Percentiles rank a stretch among this genome's conserved stretches.
These are phyloP conservation scores for Ganoderma lingzhi DNA, from an alignment of 1,284 basidiomycete genomes.

Conservation along the genomic window DNA sequence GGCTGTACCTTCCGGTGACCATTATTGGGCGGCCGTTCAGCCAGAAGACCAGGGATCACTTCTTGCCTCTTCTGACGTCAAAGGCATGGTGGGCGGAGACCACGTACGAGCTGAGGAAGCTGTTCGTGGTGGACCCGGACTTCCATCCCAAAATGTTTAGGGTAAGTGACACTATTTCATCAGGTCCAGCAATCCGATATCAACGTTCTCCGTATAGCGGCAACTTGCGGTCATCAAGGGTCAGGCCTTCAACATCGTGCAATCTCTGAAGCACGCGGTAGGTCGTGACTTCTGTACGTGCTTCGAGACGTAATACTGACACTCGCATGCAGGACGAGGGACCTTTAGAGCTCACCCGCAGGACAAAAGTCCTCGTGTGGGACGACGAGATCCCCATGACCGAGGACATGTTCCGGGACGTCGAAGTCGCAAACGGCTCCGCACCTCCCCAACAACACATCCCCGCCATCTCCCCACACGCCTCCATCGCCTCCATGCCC, in stretches of 20 bases:
- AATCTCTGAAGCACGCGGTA: slow-evolving; percentile 79
- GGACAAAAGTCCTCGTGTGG: slow-evolving; percentile 83
- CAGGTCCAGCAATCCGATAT: not conserved
- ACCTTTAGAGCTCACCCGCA: slow-evolving; percentile 83
- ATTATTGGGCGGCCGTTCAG: slow-evolving; percentile 88
- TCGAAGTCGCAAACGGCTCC: slow-evolving; percentile 3
- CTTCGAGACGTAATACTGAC: slow-evolving; percentile 24
- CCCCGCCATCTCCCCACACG: slow-evolving; percentile 55
- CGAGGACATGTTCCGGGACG: slow-evolving; percentile 54
- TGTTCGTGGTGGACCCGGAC: slow-evolving; percentile 85
- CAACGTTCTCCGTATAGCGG: slow-evolving; percentile 52
- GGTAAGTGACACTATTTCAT: slow-evolving; percentile 47
- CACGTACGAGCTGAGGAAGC: slow-evolving; percentile 75
- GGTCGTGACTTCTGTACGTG: slow-evolving; percentile 42
- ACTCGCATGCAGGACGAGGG: slow-evolving; percentile 63
- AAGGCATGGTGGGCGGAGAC: slow-evolving; percentile 94
- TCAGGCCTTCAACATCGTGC: slow-evolving; percentile 90
- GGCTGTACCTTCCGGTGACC: slow-evolving; percentile 89
- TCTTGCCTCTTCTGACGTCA: slow-evolving; percentile 83
- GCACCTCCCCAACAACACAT: slow-evolving; percentile 40
- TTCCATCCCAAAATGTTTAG: slow-evolving; percentile 89
- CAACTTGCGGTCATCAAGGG: slow-evolving; percentile 93
- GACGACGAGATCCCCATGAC: slow-evolving; percentile 85
- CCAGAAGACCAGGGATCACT: slow-evolving; percentile 81
- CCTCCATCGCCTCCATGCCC: slow-evolving; percentile 70